phyloP scores from a whole-genome alignment of 257 asterid genomes.

The Dorcoceras hygrometricum region DNA sequence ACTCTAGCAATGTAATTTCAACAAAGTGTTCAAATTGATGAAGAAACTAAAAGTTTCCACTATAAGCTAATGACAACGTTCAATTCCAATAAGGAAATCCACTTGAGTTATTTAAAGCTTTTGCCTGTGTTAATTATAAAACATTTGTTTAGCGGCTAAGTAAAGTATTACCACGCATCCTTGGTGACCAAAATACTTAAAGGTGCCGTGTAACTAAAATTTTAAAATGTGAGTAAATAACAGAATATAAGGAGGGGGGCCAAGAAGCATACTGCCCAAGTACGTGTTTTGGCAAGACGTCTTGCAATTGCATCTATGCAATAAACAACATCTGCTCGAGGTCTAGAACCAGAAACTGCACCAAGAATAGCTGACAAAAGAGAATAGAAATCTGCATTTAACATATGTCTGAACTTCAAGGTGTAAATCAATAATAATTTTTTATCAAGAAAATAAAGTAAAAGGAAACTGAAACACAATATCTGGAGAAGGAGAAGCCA shows the following conservation, averaged over 20 bases:
- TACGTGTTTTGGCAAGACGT: constrained; percentile 65
- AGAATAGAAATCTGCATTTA: constrained; percentile 2
- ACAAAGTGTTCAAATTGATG: background rate
- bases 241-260: constrained; percentile 15
- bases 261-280: constrained; percentile 64
- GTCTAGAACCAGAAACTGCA: constrained; percentile 64
- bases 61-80: background rate
- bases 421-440: constrained; percentile 14
- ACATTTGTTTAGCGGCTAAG: background rate
- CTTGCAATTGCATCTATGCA: constrained; percentile 67
- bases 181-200: background rate
- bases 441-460: constrained; percentile 7
- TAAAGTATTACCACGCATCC: background rate
- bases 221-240: background rate
- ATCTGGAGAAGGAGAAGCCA: background rate
- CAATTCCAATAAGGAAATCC: background rate
- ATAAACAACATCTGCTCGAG: constrained; percentile 74
- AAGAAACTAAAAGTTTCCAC: background rate
- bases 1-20: background rate
- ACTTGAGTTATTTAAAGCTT: background rate
- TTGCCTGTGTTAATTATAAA: background rate
- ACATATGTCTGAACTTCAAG: constrained; percentile 10
- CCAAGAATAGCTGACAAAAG: constrained; percentile 53
- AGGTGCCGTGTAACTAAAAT: background rate
- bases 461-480: background rate